phyloP scores from a whole-genome alignment of 2,329 filamentous ascomycete species.

The Alternaria burnsii region DNA sequence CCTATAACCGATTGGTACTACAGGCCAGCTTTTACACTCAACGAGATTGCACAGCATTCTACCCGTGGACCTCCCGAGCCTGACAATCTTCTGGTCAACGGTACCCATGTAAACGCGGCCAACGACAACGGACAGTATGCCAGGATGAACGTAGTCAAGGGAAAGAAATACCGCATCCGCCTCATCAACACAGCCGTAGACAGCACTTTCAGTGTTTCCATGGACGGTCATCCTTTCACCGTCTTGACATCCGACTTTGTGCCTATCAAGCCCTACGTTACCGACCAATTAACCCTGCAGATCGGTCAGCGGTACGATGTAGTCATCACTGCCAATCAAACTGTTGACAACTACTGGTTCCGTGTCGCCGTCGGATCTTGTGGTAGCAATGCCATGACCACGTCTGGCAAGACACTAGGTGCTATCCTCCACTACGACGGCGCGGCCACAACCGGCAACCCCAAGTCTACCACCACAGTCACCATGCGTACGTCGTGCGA shows the following conservation, averaged over 20 bases:
- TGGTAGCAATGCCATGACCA: conserved; percentile 37
- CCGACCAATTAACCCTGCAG: conserved; percentile 42
- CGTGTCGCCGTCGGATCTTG: conserved; percentile 52
- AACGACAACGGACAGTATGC: conserved; percentile 48
- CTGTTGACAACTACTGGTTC: conserved; percentile 58
- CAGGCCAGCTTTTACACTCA: conserved; percentile 41
- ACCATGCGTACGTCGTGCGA: conserved; percentile 47
- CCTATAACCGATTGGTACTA: conserved; percentile 72
- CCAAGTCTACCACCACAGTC: conserved; percentile 44
- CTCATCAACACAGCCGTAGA: conserved; percentile 63
- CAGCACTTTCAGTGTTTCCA: conserved; percentile 42
- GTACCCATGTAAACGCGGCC: conserved; percentile 61
- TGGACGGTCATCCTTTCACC: conserved; percentile 53
- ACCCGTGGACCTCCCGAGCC: conserved; percentile 45
- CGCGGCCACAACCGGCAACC: conserved; percentile 41
- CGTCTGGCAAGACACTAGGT: conserved; percentile 45
- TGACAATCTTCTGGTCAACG: conserved; percentile 63
- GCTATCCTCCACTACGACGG: conserved; percentile 53
- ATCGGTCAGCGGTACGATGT: conserved; percentile 58
- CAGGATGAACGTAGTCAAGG: conserved; percentile 51
- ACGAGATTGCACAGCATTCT: conserved; percentile 44
- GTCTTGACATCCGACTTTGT: conserved; percentile 56
- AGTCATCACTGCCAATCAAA: conserved; percentile 56
- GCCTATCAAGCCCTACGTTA: conserved; percentile 52
- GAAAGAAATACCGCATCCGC: conserved; percentile 65